Conservation (phyloP, 352 stramenopile genomes). For the Discostella stelligera region DNA sequence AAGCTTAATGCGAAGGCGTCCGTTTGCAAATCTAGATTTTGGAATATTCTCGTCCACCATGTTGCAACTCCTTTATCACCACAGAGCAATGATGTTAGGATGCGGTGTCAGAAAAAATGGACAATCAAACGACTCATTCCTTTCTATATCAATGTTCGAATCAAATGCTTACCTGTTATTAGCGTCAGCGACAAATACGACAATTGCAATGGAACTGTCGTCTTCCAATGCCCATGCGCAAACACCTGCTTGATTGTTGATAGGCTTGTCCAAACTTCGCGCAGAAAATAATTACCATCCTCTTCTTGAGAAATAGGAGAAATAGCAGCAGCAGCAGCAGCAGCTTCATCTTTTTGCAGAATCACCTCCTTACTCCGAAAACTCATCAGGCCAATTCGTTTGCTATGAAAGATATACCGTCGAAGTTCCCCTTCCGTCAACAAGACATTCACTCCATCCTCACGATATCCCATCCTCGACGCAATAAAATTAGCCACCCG, state of each 20-base stretch:
- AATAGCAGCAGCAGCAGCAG: background rate
- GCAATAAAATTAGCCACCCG: slow-evolving; percentile 53
- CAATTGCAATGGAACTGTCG: slow-evolving; percentile 45
- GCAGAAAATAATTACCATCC: slow-evolving; percentile 5
- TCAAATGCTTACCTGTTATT: slow-evolving; percentile 28
- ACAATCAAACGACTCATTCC: background rate
- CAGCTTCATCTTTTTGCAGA: background rate
- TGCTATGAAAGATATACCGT: slow-evolving; percentile 39
- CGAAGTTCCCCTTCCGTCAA: slow-evolving; percentile 59
- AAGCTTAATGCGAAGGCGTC: slow-evolving; percentile 47
- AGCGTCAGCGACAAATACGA: slow-evolving; percentile 39
- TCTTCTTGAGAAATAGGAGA: background rate
- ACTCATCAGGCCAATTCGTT: slow-evolving; percentile 25
- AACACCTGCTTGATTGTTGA: slow-evolving; percentile 36
- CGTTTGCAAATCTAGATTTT: slow-evolving; percentile 27
- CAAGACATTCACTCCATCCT: background rate
- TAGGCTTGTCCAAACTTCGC: slow-evolving; percentile 32
- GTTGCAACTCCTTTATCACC: slow-evolving; percentile 21
- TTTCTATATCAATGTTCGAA: background rate
- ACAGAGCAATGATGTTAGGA: background rate
- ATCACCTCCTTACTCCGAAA: slow-evolving; percentile 27
- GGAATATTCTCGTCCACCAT: slow-evolving; percentile 58
- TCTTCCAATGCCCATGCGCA: slow-evolving; percentile 36
- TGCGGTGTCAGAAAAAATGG: background rate
- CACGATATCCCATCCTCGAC: slow-evolving; percentile 17